Conservation (phyloP, 306 rosid species). For the Echinosophora koreensis region DNA sequence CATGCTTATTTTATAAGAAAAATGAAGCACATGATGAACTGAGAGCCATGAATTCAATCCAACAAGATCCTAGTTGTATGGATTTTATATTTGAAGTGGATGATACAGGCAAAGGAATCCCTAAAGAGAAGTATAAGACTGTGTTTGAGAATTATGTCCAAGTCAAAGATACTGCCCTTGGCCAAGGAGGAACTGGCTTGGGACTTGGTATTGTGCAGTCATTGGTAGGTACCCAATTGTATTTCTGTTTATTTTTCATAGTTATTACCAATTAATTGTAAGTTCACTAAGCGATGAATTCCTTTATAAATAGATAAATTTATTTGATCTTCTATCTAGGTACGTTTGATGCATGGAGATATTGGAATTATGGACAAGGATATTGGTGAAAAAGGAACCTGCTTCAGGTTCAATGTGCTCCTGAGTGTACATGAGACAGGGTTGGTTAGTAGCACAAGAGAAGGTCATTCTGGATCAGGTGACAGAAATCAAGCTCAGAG, state of each 20-base stretch:
- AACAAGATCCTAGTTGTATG: constrained; percentile 48
- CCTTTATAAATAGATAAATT: not conserved
- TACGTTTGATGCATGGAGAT: constrained; percentile 81
- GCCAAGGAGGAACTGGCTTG: constrained; percentile 80
- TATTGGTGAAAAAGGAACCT: constrained; percentile 67
- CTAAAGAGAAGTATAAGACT: constrained; percentile 63
- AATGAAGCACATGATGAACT: constrained; percentile 28
- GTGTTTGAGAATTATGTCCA: constrained; percentile 83
- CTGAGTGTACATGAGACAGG: constrained; percentile 43
- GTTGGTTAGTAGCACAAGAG: constrained; percentile 27
- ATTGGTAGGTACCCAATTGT: constrained; percentile 53
- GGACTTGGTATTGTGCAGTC: constrained; percentile 94
- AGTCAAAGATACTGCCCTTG: constrained; percentile 68
- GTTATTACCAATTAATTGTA: not conserved
- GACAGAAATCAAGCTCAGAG: constrained; percentile 39
- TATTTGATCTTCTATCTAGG: constrained; percentile 48
- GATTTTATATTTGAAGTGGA: constrained; percentile 79
- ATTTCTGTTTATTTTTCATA: too few species aligned
- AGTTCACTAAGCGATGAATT: not conserved
- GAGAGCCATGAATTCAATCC: constrained; percentile 47
- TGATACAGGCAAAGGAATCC: constrained; percentile 86
- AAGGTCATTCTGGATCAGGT: constrained; percentile 32
- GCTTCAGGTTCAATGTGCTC: constrained; percentile 72
- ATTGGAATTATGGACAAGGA: constrained; percentile 71
- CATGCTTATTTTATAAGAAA: constrained; percentile 49